Evolutionary conservation across 1,139 yeast species (phyloP).

Genomic region (Kazachstania sp.): DNA sequence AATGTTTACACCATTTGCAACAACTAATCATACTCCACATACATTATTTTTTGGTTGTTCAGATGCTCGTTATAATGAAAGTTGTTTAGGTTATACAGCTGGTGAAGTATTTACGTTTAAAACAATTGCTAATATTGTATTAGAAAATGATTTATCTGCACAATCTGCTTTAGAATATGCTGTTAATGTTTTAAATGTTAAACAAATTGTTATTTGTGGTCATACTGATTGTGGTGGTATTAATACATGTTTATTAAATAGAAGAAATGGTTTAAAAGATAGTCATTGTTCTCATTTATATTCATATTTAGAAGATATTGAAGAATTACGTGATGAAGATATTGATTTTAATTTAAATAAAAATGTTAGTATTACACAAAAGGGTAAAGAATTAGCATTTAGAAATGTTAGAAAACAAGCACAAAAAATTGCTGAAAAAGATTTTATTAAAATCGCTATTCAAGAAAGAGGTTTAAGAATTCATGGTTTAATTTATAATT

Average conservation of each 20-base stretch:
- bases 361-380: not conserved
- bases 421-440: constrained; percentile 46
- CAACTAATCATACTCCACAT: constrained; percentile 61
- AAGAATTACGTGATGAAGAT: constrained; percentile 37
- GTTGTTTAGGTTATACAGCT: constrained; percentile 70
- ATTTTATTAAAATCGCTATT: constrained; percentile 66
- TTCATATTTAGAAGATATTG: constrained; percentile 38
- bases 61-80: constrained; percentile 85
- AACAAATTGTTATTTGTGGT: constrained; percentile 86
- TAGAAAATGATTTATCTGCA: constrained; percentile 63
- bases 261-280: constrained; percentile 45
- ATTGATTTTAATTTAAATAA: not conserved
- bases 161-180: constrained; percentile 88
- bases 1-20: constrained; percentile 6
- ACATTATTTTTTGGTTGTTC: constrained; percentile 95
- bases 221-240: constrained; percentile 97
- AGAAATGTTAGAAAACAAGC: constrained; percentile 65
- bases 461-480: constrained; percentile 69
- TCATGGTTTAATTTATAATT: constrained; percentile 85
- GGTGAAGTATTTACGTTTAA: constrained; percentile 94
- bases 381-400: constrained; percentile 50
- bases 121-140: constrained; percentile 79
- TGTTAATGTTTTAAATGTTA: constrained; percentile 74
- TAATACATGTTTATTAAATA: constrained; percentile 71
- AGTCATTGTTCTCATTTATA: constrained; percentile 26